phyloP scores from a whole-genome alignment of 805 yeast species.

The Saturnispora kantuleensis region DNA sequence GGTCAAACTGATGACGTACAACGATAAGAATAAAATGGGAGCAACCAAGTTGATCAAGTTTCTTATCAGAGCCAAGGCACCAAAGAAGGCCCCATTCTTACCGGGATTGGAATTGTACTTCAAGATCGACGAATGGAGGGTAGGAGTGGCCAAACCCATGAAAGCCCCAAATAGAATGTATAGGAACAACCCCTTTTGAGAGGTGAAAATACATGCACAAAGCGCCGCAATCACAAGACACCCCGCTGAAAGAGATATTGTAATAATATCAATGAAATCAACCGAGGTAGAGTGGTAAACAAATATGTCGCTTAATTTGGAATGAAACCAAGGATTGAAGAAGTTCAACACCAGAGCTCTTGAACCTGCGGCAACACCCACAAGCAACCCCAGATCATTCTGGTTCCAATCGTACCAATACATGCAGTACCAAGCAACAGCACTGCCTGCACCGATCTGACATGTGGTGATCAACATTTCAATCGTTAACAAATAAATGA shows the following conservation, averaged over 20 bases:
- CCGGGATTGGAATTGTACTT: slow-evolving; percentile 48
- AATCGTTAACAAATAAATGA: slow-evolving; percentile 37
- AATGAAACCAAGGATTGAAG: slow-evolving; percentile 40
- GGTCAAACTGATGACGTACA: slow-evolving; percentile 38
- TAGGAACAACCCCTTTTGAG: slow-evolving; percentile 25
- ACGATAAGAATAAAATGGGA: slow-evolving; percentile 38
- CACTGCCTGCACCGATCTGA: slow-evolving; percentile 32
- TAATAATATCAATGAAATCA: slow-evolving; percentile 33
- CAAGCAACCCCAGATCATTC: slow-evolving; percentile 42
- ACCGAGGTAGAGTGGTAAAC: slow-evolving; percentile 31
- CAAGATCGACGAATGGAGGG: slow-evolving; percentile 46
- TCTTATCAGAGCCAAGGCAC: slow-evolving; percentile 54
- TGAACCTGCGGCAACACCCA: slow-evolving; percentile 42
- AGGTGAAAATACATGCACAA: slow-evolving; percentile 31
- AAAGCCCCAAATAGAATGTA: slow-evolving; percentile 33
- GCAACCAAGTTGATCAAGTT: slow-evolving; percentile 37
- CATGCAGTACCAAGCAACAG: slow-evolving; percentile 43
- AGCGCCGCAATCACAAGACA: slow-evolving; percentile 12
- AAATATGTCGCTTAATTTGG: slow-evolving; percentile 28
- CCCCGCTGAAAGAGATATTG: slow-evolving; percentile 9
- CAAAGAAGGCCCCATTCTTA: slow-evolving; percentile 62
- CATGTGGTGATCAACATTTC: slow-evolving; percentile 36
- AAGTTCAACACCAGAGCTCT: slow-evolving; percentile 40
- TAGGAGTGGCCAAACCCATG: slow-evolving; percentile 45
- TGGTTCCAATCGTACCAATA: slow-evolving; percentile 46